phyloP scores from a whole-genome alignment of 306 rosid genomes.

The Cucumis melo region DNA sequence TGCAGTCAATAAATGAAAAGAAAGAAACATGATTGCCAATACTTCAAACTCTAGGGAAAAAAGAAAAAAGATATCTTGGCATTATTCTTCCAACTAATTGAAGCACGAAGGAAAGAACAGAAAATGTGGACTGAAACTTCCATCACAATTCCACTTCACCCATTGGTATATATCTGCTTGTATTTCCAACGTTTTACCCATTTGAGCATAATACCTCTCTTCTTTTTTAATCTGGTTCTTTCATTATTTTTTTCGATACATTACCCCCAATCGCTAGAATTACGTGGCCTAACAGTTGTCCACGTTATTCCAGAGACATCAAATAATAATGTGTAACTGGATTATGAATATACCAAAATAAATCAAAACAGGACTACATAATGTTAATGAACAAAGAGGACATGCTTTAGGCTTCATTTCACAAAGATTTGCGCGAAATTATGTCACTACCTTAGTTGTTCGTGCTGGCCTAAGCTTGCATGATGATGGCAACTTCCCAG shows the following conservation, averaged over 20 bases:
- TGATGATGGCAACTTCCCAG: slow-evolving; percentile 85
- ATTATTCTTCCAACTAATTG: not conserved
- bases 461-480: slow-evolving; percentile 61
- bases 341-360: not conserved
- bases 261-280: not conserved
- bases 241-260: not conserved
- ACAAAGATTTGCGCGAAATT: not conserved
- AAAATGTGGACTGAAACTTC: not conserved
- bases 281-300: not conserved
- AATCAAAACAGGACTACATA: not conserved
- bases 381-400: not conserved
- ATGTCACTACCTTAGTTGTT: slow-evolving; percentile 54
- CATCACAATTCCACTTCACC: not conserved
- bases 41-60: not conserved
- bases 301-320: not conserved
- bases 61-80: not conserved
- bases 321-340: not conserved
- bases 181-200: not conserved
- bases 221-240: not conserved
- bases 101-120: not conserved
- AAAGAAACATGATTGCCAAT: not conserved
- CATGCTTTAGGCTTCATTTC: not conserved
- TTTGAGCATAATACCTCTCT: not conserved
- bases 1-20: not conserved
- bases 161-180: not conserved